Evolutionary conservation across 331 rosid genomes (phyloP), one percentile per base, ranked within the genome.

Genomic region (Saraca asoca): DNA sequence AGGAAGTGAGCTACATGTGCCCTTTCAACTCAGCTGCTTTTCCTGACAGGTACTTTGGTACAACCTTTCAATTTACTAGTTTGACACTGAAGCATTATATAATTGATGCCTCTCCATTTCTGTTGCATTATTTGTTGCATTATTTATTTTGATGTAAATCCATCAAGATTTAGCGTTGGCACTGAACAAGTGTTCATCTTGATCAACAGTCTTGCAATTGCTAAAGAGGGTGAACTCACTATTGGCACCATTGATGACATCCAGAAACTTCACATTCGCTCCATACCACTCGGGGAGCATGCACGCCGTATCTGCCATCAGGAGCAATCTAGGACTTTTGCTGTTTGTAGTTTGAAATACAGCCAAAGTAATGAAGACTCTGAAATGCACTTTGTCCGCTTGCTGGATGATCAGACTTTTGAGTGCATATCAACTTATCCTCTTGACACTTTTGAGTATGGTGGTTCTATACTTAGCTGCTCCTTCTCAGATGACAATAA

Each of bases 1-100:
- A 88, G 84, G 97, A 91, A 88, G 97, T 91, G 69, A 88, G 88
- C 78, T 88, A 91, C 71, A 91, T 91, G 96, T 91, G 96, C 81
- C 96, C 95, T 69, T 91, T 91, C 83, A 91, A 88, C 75, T 83
- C 96, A 74, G 96, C 96, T 62, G 95, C 97, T 67, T 88, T 88
- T 80, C 96, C 97, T 15, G 96, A 88, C 70, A 91, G 96, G 96
- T 91, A 78, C 42, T 49, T 69, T 33, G 45, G 34, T 55, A 6
- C 31, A 75, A 9, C 14, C 39, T 60, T 29, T 45, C 17, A 17
- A 7, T 18, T 67, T 42, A 15, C 15, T 53, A 17, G 34, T 46
- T 18, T 31, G 19, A 8, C 37, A 49, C 37, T 54, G 7, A 12
- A 11, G 57, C 29, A 62, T 16, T 39, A 17, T 38, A 29, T 13